Conservation (phyloP, 2,329 filamentous ascomycete species). For the Arthroderma sp. region DNA sequence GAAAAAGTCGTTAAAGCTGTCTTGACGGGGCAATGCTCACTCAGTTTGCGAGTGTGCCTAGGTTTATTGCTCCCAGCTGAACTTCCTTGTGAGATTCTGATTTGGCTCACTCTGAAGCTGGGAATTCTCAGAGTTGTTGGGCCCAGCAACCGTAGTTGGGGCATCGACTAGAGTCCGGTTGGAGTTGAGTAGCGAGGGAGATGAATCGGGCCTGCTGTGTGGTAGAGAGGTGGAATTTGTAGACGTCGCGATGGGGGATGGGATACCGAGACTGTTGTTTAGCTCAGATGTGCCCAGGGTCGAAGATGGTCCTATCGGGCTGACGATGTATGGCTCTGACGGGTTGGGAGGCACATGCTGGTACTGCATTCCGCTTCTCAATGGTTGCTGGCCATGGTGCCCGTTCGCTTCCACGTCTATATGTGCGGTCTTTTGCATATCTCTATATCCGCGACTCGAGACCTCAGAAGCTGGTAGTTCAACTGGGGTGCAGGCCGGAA, state of each 20-base stretch:
- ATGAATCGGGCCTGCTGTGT: not conserved
- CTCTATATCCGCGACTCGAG: not conserved
- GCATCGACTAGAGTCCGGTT: not conserved
- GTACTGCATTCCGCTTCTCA: not conserved
- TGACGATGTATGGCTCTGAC: constrained; percentile 6
- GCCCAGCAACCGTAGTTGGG: not conserved
- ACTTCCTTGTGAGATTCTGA: constrained; percentile 7
- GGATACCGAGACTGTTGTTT: constrained; percentile 4
- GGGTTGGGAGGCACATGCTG: not conserved
- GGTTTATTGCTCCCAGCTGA: constrained; percentile 12
- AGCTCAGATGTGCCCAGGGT: not conserved
- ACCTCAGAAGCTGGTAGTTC: constrained; percentile 11
- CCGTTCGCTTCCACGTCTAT: not conserved
- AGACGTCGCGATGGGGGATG: constrained; percentile 10
- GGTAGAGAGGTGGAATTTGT: constrained; percentile 6
- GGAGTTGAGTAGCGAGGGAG: not conserved
- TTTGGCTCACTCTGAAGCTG: not conserved
- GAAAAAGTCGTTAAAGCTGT: not conserved
- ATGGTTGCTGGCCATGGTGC: not conserved
- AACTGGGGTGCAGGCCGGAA: constrained; percentile 7
- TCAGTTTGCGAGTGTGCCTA: too few relatives aligned
- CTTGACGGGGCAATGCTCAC: not conserved
- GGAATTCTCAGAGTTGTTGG: not conserved
- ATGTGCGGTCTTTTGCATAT: not conserved
- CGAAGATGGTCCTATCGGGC: constrained; percentile 8